Conservation (phyloP, 83 land plant species). For the Picea mariana region DNA sequence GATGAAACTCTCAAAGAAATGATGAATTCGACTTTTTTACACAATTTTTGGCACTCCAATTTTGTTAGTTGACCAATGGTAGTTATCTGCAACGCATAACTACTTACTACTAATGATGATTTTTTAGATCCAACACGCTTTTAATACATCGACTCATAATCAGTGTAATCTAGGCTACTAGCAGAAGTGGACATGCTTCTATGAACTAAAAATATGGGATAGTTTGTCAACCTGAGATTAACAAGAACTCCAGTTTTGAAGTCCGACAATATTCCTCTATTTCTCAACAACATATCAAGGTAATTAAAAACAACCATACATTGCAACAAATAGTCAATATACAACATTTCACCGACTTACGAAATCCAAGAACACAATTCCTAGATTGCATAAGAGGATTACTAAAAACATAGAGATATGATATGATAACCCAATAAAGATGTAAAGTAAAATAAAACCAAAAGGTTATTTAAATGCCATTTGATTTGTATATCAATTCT, state of each 20-base stretch:
- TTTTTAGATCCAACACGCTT: not conserved
- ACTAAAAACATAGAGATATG: not conserved
- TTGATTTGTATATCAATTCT: conserved; percentile 27
- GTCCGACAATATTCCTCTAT: not conserved
- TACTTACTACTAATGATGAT: not conserved
- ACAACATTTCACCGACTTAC: not conserved
- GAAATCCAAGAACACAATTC: not conserved
- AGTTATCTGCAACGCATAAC: not conserved
- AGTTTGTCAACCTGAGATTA: too few relatives aligned
- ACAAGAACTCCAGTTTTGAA: not conserved
- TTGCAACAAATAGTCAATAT: not conserved
- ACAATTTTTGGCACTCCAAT: not conserved
- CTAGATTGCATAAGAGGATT: not conserved
- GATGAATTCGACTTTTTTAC: not conserved
- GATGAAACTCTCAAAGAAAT: too few relatives aligned
- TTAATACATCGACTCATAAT: not conserved
- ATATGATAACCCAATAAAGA: not conserved
- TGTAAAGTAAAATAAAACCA: too few relatives aligned
- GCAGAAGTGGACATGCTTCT: too few relatives aligned
- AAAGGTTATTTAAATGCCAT: not conserved
- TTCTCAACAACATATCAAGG: not conserved
- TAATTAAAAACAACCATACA: not conserved
- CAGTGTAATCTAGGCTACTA: not conserved
- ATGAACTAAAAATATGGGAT: not conserved
- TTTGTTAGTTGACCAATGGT: not conserved